Evolutionary conservation across 257 asterid genomes (phyloP).

Genomic region (Jacaranda copaia): DNA sequence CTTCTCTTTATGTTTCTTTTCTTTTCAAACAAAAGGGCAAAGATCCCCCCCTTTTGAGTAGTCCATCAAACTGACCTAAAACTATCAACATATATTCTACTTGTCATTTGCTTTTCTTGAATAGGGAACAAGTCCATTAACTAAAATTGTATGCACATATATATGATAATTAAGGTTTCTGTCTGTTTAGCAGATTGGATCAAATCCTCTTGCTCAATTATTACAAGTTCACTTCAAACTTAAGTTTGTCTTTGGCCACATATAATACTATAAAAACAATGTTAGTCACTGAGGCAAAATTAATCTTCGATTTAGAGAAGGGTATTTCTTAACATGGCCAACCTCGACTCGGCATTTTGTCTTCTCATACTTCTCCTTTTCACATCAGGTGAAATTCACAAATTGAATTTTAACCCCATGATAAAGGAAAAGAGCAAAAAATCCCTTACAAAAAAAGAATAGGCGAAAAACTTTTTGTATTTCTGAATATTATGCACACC

Average conservation of each 20-base stretch:
- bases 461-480: too few relatives aligned
- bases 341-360: background rate
- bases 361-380: background rate
- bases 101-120: conserved; percentile 5
- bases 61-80: background rate
- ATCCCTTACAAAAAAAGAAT: too few relatives aligned
- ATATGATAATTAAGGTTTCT: too few relatives aligned
- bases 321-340: background rate
- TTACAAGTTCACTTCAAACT: background rate
- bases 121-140: conserved; percentile 7
- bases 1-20: background rate
- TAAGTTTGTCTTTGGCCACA: background rate
- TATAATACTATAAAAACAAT: background rate
- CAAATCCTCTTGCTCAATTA: too few relatives aligned
- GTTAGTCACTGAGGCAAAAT: background rate
- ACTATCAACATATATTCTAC: background rate
- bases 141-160: background rate
- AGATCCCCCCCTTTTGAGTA: background rate
- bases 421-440: too few relatives aligned
- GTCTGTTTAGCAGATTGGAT: too few relatives aligned
- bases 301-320: background rate
- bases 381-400: conserved; percentile 7
- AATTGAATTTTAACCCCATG: too few relatives aligned
- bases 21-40: background rate
- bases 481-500: too few relatives aligned